These are phyloP conservation scores for Aspergillus wentii DNA, from an alignment of 495 filamentous ascomycete genomes.

Conservation along the genomic window DNA sequence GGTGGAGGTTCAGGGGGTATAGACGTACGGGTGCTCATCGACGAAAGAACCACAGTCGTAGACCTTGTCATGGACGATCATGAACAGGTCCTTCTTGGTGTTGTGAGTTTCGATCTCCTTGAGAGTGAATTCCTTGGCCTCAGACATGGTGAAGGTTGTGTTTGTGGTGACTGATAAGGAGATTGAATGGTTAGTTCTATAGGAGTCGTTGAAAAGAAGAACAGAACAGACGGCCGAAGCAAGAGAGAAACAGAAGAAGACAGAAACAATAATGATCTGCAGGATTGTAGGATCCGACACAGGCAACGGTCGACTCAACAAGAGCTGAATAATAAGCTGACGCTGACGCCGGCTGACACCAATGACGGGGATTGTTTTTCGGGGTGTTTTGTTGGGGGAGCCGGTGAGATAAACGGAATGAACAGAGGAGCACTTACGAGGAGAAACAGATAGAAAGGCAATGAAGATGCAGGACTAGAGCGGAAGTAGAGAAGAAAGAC, in stretches of 20 bases:
- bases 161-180: constrained; percentile 3
- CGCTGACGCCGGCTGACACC: no score
- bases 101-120: constrained; percentile 81
- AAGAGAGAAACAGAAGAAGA: not conserved
- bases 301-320: no score
- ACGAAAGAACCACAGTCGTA: constrained; percentile 86
- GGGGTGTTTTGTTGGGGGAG: not conserved
- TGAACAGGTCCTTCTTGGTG: constrained; percentile 91
- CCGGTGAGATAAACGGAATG: no score
- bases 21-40: constrained; percentile 97
- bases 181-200: constrained; percentile 5
- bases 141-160: constrained; percentile 52
- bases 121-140: constrained; percentile 70
- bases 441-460: constrained; percentile 4
- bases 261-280: not conserved
- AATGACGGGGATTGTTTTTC: no score
- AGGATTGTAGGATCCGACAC: constrained; percentile 2
- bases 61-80: constrained; percentile 94
- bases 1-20: not conserved
- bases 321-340: no score
- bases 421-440: constrained; percentile 1
- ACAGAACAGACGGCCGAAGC: no score
- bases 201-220: not conserved
- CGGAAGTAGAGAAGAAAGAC: not conserved
- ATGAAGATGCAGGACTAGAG: no score